phyloP scores from a whole-genome alignment of 2,329 filamentous ascomycete genomes.

The Neurospora crassa region DNA sequence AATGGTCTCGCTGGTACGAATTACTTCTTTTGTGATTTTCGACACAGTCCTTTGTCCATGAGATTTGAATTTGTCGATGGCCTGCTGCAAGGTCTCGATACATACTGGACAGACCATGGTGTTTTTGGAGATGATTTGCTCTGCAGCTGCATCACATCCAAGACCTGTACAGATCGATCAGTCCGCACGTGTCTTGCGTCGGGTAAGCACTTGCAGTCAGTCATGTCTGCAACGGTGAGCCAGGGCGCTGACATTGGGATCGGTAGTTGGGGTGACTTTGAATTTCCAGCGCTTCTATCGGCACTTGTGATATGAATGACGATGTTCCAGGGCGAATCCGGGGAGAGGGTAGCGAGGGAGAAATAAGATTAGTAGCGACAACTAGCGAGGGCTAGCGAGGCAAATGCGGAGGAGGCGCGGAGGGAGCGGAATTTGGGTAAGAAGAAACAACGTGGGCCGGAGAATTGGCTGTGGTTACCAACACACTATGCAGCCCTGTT shows the following conservation, averaged over 20 bases:
- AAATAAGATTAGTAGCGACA: not conserved
- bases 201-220: not conserved
- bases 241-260: not conserved
- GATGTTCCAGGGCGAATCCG: not conserved
- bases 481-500: not conserved
- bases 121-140: not conserved
- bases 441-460: not conserved
- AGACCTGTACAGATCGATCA: not conserved
- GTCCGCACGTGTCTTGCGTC: not conserved
- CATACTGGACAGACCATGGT: not conserved
- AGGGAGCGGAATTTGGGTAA: not conserved
- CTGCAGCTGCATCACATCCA: not conserved
- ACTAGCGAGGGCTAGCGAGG: not conserved
- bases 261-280: no score
- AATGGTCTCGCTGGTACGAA: not conserved
- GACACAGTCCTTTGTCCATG: not conserved
- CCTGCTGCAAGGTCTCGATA: not conserved
- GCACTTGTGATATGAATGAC: not conserved
- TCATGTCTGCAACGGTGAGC: not conserved
- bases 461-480: not conserved
- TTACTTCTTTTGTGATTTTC: slow-evolving; percentile 1
- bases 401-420: not conserved
- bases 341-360: not conserved
- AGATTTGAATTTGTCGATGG: not conserved
- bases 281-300: not conserved